Percentiles rank a stretch among this genome's conserved stretches.
phyloP scores from a whole-genome alignment of 371 early-diverging fungal genomes.

The Chytridium lagenaria region DNA sequence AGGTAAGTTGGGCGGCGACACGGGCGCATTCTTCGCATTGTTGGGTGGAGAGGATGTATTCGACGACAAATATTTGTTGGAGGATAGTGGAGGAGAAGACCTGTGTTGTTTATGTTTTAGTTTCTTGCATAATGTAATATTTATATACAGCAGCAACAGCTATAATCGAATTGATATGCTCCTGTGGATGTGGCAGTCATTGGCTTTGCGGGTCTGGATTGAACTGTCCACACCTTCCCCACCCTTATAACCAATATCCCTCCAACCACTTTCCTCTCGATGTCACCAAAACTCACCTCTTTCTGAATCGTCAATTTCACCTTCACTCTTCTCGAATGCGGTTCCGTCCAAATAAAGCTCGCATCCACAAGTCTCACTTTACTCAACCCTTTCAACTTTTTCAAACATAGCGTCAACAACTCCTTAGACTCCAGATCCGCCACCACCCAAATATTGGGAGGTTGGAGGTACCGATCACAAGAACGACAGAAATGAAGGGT shows the following conservation, averaged over 20 bases:
- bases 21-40: constrained; percentile 98
- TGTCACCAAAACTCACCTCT: constrained; percentile 63
- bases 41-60: constrained; percentile 89
- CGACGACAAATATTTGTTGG: constrained; percentile 96
- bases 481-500: constrained; percentile 90
- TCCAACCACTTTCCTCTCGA: no score
- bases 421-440: constrained; percentile 94
- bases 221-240: no score
- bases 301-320: constrained; percentile 98
- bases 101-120: constrained; percentile 40
- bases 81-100: constrained; percentile 93
- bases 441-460: constrained; percentile 91
- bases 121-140: no score
- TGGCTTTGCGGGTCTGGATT: no score
- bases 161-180: no score
- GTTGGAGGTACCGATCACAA: constrained; percentile 85
- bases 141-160: no score
- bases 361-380: constrained; percentile 97
- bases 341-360: constrained; percentile 99
- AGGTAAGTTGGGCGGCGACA: constrained; percentile 98
- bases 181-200: no score
- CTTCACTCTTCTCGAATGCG: constrained; percentile 94
- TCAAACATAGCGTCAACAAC: constrained; percentile 92
- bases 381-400: constrained; percentile 87
- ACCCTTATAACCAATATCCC: no score